Conservation (phyloP, 345 rosid species). For the Populus davidiana region DNA sequence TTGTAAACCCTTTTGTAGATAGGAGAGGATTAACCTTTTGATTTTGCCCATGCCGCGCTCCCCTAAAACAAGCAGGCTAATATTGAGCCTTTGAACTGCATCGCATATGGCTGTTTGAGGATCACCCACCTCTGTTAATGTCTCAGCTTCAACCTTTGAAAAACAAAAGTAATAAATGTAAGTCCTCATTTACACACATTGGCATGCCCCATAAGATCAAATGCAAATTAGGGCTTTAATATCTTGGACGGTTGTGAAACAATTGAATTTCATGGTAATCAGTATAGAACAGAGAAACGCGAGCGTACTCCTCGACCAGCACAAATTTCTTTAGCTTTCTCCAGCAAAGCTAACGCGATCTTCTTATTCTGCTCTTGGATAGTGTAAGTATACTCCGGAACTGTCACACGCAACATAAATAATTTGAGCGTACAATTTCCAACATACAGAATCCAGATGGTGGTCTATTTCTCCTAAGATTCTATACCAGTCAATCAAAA, state of each 20-base stretch:
- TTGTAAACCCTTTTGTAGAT: not conserved
- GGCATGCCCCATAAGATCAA: too few species aligned
- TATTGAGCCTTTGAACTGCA: conserved; percentile 12
- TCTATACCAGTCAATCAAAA: too few species aligned
- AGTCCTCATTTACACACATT: too few species aligned
- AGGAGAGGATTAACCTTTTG: conserved; percentile 3
- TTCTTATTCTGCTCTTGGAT: conserved; percentile 2
- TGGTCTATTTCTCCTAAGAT: too few species aligned
- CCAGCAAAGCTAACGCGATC: conserved; percentile 3
- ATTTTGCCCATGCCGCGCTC: conserved; percentile 10
- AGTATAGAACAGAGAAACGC: too few species aligned
- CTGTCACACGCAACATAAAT: not conserved
- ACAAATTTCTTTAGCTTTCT: conserved; percentile 15
- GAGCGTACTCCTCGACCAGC: conserved; percentile 13
- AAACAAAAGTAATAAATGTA: not conserved
- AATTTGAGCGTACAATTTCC: too few species aligned
- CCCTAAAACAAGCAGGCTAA: conserved; percentile 19
- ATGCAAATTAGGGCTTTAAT: too few species aligned
- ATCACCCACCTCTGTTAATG: conserved; percentile 17
- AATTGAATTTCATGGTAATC: not conserved
- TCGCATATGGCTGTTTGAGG: conserved; percentile 19
- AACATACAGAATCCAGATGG: too few species aligned
- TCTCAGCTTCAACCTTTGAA: conserved; percentile 18
- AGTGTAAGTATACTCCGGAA: not conserved
- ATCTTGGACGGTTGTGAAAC: not conserved